phyloP scores from a whole-genome alignment of 75 land plant species.

The Gnetum montanum region DNA sequence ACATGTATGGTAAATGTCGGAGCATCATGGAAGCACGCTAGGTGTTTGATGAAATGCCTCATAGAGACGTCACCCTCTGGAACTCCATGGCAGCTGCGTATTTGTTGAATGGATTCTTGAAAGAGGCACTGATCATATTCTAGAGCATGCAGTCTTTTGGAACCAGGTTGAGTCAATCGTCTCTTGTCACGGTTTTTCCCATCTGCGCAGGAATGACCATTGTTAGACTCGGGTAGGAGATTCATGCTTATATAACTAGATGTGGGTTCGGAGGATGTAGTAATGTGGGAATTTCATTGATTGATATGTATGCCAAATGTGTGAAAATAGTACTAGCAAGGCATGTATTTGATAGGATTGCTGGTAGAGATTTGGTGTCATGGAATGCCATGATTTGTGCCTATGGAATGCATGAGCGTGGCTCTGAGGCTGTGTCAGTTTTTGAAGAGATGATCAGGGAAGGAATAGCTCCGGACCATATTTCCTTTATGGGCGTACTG shows the following conservation, averaged over 20 bases:
- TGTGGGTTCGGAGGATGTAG: conserved; percentile 7
- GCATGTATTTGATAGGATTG: conserved; percentile 11
- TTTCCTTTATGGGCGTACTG: conserved; percentile 4
- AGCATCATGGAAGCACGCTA: conserved; percentile 5
- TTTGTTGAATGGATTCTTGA: conserved; percentile 4
- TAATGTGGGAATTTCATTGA: conserved; percentile 25
- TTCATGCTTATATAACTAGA: conserved; percentile 23
- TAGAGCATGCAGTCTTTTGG: not conserved
- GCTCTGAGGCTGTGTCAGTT: conserved; percentile 1
- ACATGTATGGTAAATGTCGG: conserved; percentile 17
- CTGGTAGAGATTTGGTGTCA: conserved; percentile 15
- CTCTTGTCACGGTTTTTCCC: conserved; percentile 19
- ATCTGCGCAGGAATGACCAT: conserved; percentile 19
- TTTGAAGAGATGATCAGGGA: conserved; percentile 10
- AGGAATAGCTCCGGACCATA: conserved; percentile 7
- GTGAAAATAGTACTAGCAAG: conserved; percentile 22
- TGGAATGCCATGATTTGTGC: conserved; percentile 26
- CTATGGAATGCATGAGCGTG: conserved; percentile 10
- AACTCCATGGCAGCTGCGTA: conserved; percentile 12
- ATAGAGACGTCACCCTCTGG: conserved; percentile 5
- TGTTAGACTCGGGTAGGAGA: conserved; percentile 22
- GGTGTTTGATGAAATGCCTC: conserved; percentile 11
- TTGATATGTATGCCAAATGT: conserved; percentile 41
- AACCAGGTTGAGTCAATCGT: conserved; percentile 12
- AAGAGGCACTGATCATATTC: conserved; percentile 5